Base-by-base conservation (phyloP, 1,139 yeast species). In the Yamadazyma mexicana region DNA sequence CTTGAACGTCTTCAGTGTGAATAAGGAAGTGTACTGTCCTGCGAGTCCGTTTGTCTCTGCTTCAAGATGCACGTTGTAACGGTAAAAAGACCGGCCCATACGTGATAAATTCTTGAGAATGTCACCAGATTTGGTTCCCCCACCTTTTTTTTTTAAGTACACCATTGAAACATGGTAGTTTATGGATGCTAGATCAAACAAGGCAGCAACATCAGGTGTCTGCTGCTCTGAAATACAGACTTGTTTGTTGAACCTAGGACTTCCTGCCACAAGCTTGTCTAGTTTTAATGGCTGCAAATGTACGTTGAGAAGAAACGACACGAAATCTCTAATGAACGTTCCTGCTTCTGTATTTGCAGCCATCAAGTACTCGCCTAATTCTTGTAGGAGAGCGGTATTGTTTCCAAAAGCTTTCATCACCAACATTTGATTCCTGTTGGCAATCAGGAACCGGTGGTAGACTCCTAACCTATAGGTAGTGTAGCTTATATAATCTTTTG, bases 1-100 rank as follows among this genome's bases (percentile, higher is more conserved):
- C 31, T 47, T 44, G 29, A 47, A 46, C 3, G 34, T 32, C 20
- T 45, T 46, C 37, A 37, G 40, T 3, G 29, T 22, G 17, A 45
- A 20, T 8, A 40, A 23, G 10, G 31, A 18, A 3, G 33, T 17
- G 14, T 39, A 6, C 3, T 25, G 18, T 15, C 15, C 4, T 30
- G 12, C 17, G 30, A 10, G 27, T 33, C n/a, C 14, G 26, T 16
- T n/a, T 28, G 31, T 9, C 27, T 3, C 2, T 23, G 28, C 15
- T 30, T 34, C 17, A 2, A 9, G 16, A 17, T 35, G 12, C 28
- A 25, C 15, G 20, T 7, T 12, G 23, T 39, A 45, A 30, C 40
- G 20, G 30, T 39, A 45, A 15, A 39, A 39, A 2, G 47, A 29
- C 17, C 36, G 33, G 5, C 49, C 49, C 12, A 42, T 29, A 5